Base-by-base conservation (phyloP, 2,329 filamentous ascomycete species). In the Aspergillus sp. region DNA sequence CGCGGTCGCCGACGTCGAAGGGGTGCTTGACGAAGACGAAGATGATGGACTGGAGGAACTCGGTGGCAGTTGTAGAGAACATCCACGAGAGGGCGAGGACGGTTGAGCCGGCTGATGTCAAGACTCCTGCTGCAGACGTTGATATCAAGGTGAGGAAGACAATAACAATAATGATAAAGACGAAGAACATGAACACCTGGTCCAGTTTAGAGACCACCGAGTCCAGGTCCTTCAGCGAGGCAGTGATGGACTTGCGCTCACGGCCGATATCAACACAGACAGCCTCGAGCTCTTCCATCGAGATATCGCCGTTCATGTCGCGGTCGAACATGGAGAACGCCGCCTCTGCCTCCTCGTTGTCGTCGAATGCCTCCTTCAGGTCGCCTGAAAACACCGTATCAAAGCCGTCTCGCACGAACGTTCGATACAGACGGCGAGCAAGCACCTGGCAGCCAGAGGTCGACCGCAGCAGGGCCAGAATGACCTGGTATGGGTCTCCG, bases 1-100 rank as follows among this genome's bases (percentile, higher is more conserved):
- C 91, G 67, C 93, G 88, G 72, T 98, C 93, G 54, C 93, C 93
- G 4, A 97, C 93, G 73, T 98, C 93, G 67, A 97, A 98, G 0
- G 93, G 93, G 72, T 98, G 93, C 79, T 97, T 97, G 76, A 97
- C 88, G 67, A 97, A 96, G 64, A 97, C 93, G 71, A 97, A 97
- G 65, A 97, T 90, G 70, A 93, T 86, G 9, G 92, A 96, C 76
- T 96, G 92, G 2, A 97, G 80, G 66, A 98, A 96, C 70, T 98
- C 93, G 70, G 96, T 92, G 0, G 93, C 93, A 0, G 93, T 97
- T 0, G 90, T 89, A 59, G 92, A 91, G 66, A 98, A 91, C 55
- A 97, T 81, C 93, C 93, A 98, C 0, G 91, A 93, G 2, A 97
- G 81, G 55, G 92, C 93, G 6, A 98, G 82, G n/a, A 97, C 82